phyloP scores from a whole-genome alignment of 208 protist species.

The Leptomonas pyrrhocoris region DNA sequence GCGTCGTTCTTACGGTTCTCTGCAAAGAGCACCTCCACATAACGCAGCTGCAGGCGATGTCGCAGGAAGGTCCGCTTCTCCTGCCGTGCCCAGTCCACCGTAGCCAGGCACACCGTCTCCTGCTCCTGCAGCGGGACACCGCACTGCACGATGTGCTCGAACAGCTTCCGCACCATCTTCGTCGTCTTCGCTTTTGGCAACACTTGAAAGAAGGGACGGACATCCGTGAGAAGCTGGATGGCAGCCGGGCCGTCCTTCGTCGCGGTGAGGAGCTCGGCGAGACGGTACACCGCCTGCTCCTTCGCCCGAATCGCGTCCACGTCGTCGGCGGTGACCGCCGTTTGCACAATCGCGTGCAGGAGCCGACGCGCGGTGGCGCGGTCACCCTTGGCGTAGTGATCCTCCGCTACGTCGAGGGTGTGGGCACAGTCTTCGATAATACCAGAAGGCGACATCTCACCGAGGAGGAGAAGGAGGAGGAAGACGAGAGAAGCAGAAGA shows the following conservation, averaged over 20 bases:
- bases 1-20: constrained; percentile 82
- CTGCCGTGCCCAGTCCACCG: constrained; percentile 94
- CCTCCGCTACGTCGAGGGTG: constrained; percentile 60
- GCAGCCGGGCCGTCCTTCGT: constrained; percentile 60
- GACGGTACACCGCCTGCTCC: constrained; percentile 83
- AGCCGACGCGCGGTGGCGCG: constrained; percentile 55
- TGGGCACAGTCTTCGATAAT: constrained; percentile 25
- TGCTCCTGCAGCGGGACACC: constrained; percentile 83
- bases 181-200: constrained; percentile 93
- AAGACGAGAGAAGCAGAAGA: too few relatives aligned
- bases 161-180: constrained; percentile 91
- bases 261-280: constrained; percentile 64
- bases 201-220: constrained; percentile 79
- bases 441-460: constrained; percentile 10
- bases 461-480: too few relatives aligned
- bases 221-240: constrained; percentile 59
- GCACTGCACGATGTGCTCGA: constrained; percentile 82
- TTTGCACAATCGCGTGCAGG: constrained; percentile 52
- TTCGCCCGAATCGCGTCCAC: constrained; percentile 69
- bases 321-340: constrained; percentile 53
- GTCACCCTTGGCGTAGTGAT: constrained; percentile 58
- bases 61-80: constrained; percentile 97
- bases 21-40: constrained; percentile 93
- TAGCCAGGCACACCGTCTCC: constrained; percentile 92
- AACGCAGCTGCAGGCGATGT: constrained; percentile 95